phyloP scores from a whole-genome alignment of 345 rosid species.

The Schrenkiella parvula region DNA sequence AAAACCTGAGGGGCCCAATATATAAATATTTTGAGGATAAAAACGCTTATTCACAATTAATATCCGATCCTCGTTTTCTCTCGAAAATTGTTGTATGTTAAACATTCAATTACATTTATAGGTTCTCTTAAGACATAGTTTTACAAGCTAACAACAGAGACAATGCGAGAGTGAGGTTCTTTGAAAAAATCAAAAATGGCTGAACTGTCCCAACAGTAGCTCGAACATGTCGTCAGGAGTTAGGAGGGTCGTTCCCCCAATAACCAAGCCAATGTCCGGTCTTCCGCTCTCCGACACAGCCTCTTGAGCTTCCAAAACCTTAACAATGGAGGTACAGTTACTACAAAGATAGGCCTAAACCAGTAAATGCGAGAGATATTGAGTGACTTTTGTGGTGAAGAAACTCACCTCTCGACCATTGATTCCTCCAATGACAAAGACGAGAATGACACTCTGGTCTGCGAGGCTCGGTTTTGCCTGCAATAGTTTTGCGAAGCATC shows the following conservation, averaged over 20 bases:
- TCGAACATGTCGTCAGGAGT: conserved; percentile 85
- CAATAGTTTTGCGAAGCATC: background rate
- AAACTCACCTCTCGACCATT: conserved; percentile 68
- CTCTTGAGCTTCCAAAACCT: conserved; percentile 83
- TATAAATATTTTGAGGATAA: background rate
- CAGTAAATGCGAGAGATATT: background rate
- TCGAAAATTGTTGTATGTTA: conserved; percentile 1
- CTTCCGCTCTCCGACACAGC: conserved; percentile 75
- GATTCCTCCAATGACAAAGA: conserved; percentile 90
- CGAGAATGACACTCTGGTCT: conserved; percentile 76
- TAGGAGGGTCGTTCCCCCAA: conserved; percentile 92
- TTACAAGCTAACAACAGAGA: conserved; percentile 14
- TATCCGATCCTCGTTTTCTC: conserved; percentile 5
- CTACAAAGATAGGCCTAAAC: background rate
- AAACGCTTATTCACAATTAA: background rate
- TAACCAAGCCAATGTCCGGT: conserved; percentile 67
- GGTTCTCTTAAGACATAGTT: background rate
- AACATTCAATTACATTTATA: background rate
- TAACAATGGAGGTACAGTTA: background rate
- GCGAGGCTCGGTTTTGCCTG: conserved; percentile 90
- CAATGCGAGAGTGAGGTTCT: background rate
- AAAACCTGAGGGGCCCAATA: conserved; percentile 3
- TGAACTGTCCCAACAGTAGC: conserved; percentile 56
- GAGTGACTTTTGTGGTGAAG: background rate
- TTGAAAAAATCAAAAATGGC: conserved; percentile 41